phyloP scores from a whole-genome alignment of 2,329 filamentous ascomycete genomes.

The Hymenoscyphus fraxineus region DNA sequence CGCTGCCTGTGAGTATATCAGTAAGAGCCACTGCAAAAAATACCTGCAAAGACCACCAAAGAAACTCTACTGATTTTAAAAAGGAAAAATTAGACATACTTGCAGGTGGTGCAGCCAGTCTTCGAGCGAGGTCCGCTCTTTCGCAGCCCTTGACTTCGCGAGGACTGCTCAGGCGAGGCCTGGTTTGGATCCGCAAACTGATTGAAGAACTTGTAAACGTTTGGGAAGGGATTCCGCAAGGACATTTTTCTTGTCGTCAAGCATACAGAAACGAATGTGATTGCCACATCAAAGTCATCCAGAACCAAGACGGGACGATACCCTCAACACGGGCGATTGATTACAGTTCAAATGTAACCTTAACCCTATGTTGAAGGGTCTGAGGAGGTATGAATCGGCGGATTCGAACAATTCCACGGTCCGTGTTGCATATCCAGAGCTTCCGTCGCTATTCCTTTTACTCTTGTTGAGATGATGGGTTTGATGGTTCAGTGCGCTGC shows the following conservation, averaged over 20 bases:
- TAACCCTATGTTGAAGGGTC: background rate
- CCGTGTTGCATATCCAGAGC: slow-evolving; percentile 12
- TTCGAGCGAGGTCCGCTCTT: slow-evolving; percentile 35
- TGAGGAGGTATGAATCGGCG: background rate
- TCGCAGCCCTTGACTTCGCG: slow-evolving; percentile 33
- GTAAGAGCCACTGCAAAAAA: slow-evolving; percentile 6
- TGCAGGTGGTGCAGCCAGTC: slow-evolving; percentile 35
- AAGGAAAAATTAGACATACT: slow-evolving; percentile 26
- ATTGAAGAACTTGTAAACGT: slow-evolving; percentile 36
- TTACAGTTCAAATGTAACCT: background rate
- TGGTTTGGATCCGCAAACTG: slow-evolving; percentile 34
- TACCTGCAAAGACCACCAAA: background rate
- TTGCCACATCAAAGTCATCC: slow-evolving; percentile 18
- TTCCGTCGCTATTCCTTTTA: slow-evolving; percentile 5
- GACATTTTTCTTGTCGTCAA: slow-evolving; percentile 30
- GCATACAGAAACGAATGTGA: slow-evolving; percentile 14
- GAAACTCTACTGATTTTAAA: background rate
- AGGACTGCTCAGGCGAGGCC: slow-evolving; percentile 32
- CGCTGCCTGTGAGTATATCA: slow-evolving; percentile 30
- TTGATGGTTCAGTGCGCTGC: slow-evolving; percentile 17
- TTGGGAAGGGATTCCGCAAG: slow-evolving; percentile 33
- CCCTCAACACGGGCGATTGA: slow-evolving; percentile 3
- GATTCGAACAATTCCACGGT: slow-evolving; percentile 13
- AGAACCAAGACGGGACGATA: slow-evolving; percentile 9
- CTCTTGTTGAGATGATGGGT: slow-evolving; percentile 11